phyloP scores from a whole-genome alignment of 768 basidiomycete genomes.

The Amanita molliuscula region DNA sequence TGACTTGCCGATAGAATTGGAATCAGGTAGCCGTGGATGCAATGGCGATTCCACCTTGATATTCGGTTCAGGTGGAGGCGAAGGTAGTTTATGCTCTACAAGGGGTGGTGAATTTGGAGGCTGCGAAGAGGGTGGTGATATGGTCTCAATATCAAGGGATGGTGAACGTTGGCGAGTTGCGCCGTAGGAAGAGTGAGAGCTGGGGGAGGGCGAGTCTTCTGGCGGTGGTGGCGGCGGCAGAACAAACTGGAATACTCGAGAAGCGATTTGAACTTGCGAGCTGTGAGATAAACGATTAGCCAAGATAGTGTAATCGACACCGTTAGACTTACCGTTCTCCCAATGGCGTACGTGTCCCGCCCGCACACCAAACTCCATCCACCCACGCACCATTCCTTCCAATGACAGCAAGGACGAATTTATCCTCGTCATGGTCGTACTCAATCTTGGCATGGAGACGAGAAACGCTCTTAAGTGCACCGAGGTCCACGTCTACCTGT shows the following conservation, averaged over 20 bases:
- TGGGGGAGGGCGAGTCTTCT: slow-evolving; percentile 75
- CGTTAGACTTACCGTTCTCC: slow-evolving; percentile 55
- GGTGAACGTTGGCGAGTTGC: slow-evolving; percentile 51
- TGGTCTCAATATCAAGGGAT: slow-evolving; percentile 73
- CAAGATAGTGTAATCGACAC: slow-evolving; percentile 1
- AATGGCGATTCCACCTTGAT: slow-evolving; percentile 18
- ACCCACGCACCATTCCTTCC: slow-evolving; percentile 99
- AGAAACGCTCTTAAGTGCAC: slow-evolving; percentile 95
- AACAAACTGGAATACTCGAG: slow-evolving; percentile 93
- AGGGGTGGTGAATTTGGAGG: slow-evolving; percentile 64
- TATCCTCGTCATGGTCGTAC: slow-evolving; percentile 83
- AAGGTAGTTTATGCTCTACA: slow-evolving; percentile 26
- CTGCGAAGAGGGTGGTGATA: slow-evolving; percentile 74
- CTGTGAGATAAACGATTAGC: slow-evolving; percentile 29
- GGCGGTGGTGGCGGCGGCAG: slow-evolving; percentile 80
- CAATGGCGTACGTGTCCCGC: slow-evolving; percentile 78
- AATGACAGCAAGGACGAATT: slow-evolving; percentile 81
- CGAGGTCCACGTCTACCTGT: slow-evolving; percentile 84
- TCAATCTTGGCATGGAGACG: slow-evolving; percentile 92
- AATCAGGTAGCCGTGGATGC: slow-evolving; percentile 50
- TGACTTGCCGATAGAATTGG: slow-evolving; percentile 44
- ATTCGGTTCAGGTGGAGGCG: slow-evolving; percentile 20
- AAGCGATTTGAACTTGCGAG: slow-evolving; percentile 94
- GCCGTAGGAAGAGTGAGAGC: slow-evolving; percentile 60
- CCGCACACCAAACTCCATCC: slow-evolving; percentile 90